Evolutionary conservation across 2,329 filamentous ascomycete genomes (phyloP), one percentile per base, ranked within the genome.

Genomic region (Pleoardoris graminearum): DNA sequence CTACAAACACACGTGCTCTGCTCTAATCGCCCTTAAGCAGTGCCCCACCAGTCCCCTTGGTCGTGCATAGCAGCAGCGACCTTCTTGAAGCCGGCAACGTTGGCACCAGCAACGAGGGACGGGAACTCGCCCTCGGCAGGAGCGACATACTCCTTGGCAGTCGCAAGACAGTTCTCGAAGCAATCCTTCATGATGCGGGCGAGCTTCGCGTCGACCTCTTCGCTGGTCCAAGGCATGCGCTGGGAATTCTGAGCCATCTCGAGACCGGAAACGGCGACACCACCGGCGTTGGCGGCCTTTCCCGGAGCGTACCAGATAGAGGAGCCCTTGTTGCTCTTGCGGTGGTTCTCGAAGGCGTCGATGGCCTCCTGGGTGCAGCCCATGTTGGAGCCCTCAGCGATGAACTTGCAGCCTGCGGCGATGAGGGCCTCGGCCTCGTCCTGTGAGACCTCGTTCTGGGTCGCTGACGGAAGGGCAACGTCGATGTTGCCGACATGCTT

Each of bases 241-340:
- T 87, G 78, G 61, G 88, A 93, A 85, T 99, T 97, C 85, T 99
- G 94, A 7, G 93, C 92, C 94, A 99, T 99, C 84, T 99, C 94
- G 38, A 99, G 85, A 66, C 94, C 94, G 2, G 91, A 96, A 35
- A 99, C 94, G 51, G 94, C 94, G 52, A 97, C 94, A 82, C 94
- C 94, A 76, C 94, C 94, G 64, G 91, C 91, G 81, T 97, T 97
- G 79, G 93, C 90, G 27, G 94, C 94, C 85, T 97, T 97, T 60
- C 77, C 93, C 45, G 93, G 93, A 16, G 89, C 94, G 77, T 97
- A 97, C 94, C 94, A 99, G 76, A 96, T 86, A 55, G 90, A 85
- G 6, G 77, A 76, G 60, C 84, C 85, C 80, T 90, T 85, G 73
- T 84, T 84, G 73, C 80, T 75, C 67, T 81, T 85, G 65, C 92